Percentiles rank a stretch among this genome's conserved stretches.
Conservation (phyloP, 2,329 filamentous ascomycete species). For the Fusarium sp. region DNA sequence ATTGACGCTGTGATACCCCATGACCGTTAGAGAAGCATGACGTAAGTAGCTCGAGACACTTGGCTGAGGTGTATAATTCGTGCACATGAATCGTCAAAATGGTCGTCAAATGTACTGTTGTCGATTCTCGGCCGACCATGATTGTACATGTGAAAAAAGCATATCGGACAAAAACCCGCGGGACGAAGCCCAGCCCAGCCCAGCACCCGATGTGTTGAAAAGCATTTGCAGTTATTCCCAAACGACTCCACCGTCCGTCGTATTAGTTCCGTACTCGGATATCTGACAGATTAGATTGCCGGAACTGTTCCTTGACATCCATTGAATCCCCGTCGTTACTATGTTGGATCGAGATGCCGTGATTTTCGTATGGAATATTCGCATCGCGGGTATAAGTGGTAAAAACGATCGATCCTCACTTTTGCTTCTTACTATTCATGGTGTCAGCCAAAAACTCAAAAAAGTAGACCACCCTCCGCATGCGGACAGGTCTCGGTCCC, state of each 20-base stretch:
- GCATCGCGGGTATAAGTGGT: neutral
- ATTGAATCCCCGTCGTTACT: neutral
- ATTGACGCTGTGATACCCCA: neutral
- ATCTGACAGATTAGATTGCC: neutral
- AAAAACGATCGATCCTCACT: slow-evolving; percentile 17
- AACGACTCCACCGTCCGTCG: neutral
- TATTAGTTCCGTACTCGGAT: neutral
- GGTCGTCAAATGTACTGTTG: slow-evolving; percentile 1
- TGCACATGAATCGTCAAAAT: slow-evolving; percentile 7
- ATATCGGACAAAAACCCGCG: neutral
- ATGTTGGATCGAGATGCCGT: neutral
- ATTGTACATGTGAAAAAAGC: neutral
- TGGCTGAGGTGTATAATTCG: neutral
- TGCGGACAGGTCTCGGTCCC: neutral
- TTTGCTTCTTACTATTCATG: slow-evolving; percentile 39
- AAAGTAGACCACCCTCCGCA: neutral
- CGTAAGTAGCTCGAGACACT: neutral
- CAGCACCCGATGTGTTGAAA: neutral
- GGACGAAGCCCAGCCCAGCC: neutral
- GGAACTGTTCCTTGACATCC: neutral
- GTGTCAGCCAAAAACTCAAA: slow-evolving; percentile 20
- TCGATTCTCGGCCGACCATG: neutral
- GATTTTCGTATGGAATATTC: neutral
- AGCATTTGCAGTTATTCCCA: neutral
- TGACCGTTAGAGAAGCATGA: slow-evolving; percentile 1